These are phyloP conservation scores for Talaromyces rugulosus DNA, from an alignment of 2,329 filamentous ascomycete genomes.

Conservation along the genomic window DNA sequence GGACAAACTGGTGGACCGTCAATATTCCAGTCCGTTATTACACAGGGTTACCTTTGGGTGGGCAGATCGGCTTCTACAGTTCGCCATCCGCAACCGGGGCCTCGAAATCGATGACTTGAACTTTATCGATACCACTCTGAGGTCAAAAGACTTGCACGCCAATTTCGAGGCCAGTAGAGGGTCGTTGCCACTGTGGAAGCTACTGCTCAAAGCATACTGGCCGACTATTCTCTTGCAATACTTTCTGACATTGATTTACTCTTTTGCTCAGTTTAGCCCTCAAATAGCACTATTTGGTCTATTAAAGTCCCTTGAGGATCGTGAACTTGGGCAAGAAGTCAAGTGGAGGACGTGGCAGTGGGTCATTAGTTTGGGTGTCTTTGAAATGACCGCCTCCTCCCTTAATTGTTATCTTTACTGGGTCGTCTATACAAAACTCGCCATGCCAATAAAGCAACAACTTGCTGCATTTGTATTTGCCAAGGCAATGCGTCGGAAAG, in stretches of 20 bases:
- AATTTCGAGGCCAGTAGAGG: conserved; percentile 34
- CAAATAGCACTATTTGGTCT: conserved; percentile 65
- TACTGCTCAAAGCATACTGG: conserved; percentile 56
- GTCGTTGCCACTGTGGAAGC: conserved; percentile 52
- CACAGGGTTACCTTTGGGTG: conserved; percentile 63
- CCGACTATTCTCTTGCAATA: conserved; percentile 55
- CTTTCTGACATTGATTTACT: conserved; percentile 49
- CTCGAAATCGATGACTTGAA: conserved; percentile 62
- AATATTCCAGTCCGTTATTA: conserved; percentile 58
- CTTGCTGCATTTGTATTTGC: conserved; percentile 67
- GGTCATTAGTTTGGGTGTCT: conserved; percentile 58
- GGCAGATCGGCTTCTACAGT: conserved; percentile 51
- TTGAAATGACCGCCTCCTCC: conserved; percentile 53
- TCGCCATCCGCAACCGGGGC: conserved; percentile 55
- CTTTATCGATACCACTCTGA: conserved; percentile 52
- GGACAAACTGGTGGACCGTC: conserved; percentile 56
- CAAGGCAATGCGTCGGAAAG: conserved; percentile 70
- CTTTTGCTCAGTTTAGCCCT: conserved; percentile 60
- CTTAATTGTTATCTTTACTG: conserved; percentile 62
- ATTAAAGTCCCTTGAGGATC: conserved; percentile 59
- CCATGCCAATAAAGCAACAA: conserved; percentile 63
- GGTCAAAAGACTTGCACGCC: conserved; percentile 52
- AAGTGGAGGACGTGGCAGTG: conserved; percentile 58
- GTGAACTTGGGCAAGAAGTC: conserved; percentile 44
- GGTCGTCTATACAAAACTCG: conserved; percentile 57